phyloP scores from a whole-genome alignment of 1,284 basidiomycete genomes.

The Fomitopsis palustris region DNA sequence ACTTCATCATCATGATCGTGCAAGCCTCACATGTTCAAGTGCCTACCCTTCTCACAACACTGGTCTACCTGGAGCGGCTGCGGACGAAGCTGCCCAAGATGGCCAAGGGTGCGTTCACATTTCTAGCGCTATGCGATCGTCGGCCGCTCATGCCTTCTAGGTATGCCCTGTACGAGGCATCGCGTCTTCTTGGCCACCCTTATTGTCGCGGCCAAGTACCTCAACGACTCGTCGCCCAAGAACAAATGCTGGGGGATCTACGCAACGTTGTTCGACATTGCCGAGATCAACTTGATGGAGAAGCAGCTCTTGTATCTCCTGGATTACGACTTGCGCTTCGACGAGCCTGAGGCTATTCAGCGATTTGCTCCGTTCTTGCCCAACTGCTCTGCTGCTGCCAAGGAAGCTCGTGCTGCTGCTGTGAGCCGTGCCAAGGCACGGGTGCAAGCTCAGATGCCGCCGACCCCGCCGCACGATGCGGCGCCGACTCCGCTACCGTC shows the following conservation, averaged over 20 bases:
- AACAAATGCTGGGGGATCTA: conserved; percentile 92
- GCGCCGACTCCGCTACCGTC: conserved; percentile 20
- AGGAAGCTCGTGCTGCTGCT: conserved; percentile 49
- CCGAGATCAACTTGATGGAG: conserved; percentile 96
- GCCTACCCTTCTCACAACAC: conserved; percentile 86
- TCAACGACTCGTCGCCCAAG: conserved; percentile 95
- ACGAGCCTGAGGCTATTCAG: conserved; percentile 69
- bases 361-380: conserved; percentile 63
- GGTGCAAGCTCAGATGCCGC: conserved; percentile 43
- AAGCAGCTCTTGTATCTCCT: conserved; percentile 87
- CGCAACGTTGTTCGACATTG: conserved; percentile 69
- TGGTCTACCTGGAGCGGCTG: conserved; percentile 92
- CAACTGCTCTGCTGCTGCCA: conserved; percentile 27
- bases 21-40: conserved; percentile 89
- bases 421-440: conserved; percentile 59
- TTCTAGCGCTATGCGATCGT: not conserved
- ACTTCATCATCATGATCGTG: conserved; percentile 87
- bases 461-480: conserved; percentile 38
- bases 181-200: conserved; percentile 94
- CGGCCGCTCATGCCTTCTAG: conserved; percentile 33
- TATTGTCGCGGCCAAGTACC: conserved; percentile 96
- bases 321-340: conserved; percentile 86
- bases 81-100: conserved; percentile 78
- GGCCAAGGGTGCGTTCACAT: conserved; percentile 67
- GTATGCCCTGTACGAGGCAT: conserved; percentile 90